A percentile compares a stretch with the other conserved stretches of the same genome.
These are phyloP conservation scores for Myriangium duriaei DNA, from an alignment of 2,329 filamentous ascomycete species.

Conservation along the genomic window DNA sequence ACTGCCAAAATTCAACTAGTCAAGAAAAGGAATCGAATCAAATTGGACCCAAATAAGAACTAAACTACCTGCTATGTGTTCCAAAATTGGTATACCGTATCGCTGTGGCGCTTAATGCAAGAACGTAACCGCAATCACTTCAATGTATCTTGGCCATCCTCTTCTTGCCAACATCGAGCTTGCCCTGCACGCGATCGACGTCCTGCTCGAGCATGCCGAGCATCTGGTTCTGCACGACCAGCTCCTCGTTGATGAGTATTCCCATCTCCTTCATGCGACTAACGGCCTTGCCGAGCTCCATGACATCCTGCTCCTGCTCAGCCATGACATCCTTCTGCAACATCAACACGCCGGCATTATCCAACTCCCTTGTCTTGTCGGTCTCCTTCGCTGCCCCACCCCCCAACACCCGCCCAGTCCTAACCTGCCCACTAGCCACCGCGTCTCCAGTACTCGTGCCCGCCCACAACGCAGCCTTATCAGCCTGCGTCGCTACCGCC, in stretches of 20 bases:
- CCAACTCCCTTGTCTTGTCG: constrained; percentile 61
- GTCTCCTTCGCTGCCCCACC: constrained; percentile 52
- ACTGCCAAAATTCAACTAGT: background rate
- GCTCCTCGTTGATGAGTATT: constrained; percentile 60
- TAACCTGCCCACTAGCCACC: constrained; percentile 14
- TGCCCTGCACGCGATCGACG: constrained; percentile 51
- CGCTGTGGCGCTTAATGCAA: too few species aligned
- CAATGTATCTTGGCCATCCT: constrained; percentile 50
- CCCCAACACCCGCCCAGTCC: constrained; percentile 55
- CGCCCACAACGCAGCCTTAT: constrained; percentile 24
- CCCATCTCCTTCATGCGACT: constrained; percentile 67
- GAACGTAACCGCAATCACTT: constrained; percentile 4
- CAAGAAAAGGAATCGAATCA: background rate
- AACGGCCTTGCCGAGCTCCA: constrained; percentile 56
- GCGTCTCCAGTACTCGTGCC: constrained; percentile 17
- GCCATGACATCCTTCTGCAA: constrained; percentile 62
- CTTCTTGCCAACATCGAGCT: constrained; percentile 63
- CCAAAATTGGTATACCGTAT: background rate
- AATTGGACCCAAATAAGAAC: background rate
- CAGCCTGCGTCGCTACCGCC: constrained; percentile 23
- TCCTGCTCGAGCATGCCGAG: constrained; percentile 55
- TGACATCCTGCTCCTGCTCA: constrained; percentile 62
- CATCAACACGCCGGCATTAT: constrained; percentile 61
- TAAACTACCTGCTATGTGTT: background rate
- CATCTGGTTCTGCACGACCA: constrained; percentile 59